Evolutionary conservation across 306 rosid genomes (phyloP), one percentile per base, ranked within the genome.

Genomic region (Sicyos edulis): DNA sequence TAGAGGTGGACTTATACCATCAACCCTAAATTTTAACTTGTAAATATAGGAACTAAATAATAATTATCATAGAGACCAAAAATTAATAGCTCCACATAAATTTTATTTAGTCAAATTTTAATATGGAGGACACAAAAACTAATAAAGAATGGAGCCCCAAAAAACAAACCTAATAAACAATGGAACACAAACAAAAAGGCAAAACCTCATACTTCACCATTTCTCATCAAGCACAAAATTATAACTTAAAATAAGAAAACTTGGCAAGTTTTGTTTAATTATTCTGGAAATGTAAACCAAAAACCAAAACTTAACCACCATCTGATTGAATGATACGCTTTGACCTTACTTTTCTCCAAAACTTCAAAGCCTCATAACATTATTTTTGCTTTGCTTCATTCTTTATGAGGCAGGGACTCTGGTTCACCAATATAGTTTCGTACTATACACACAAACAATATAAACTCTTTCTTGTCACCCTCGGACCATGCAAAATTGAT

Each of bases 281-380:
- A 37, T 37, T 37, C 42, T 37, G 42, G 50, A 65, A 11, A 10
- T 10, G 4, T 9, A n/a, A 17, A 65, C 54, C 71, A 65, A 17
- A 67, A 22, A 47, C 56, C 54, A 67, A 67, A 67, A 67, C 32
- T 19, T 45, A 16, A 45, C 49, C 21, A 45, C 49, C 21, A 8
- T 21, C 21, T 47, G 37, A 21, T 45, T 67, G 10, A 20, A 21
- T 47, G 55, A 65, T 37, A 47, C 72, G 72, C 72, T 47, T 67
- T 47, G 56, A 67, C 56, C 72, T 67, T 40, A 45, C 40, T 47
- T 7, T 53, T 47, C 56, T 47, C 56, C 72, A 67, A 67, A 47
- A 67, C 54, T 68, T 68, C 57, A 68, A 68, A 68, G 72, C 57
- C 72, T 68, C 72, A 49, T 21, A 45, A 50, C 58, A 51, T 69